Base-by-base conservation (phyloP, 1,284 basidiomycete genomes). In the Sphagnurus paluster region DNA sequence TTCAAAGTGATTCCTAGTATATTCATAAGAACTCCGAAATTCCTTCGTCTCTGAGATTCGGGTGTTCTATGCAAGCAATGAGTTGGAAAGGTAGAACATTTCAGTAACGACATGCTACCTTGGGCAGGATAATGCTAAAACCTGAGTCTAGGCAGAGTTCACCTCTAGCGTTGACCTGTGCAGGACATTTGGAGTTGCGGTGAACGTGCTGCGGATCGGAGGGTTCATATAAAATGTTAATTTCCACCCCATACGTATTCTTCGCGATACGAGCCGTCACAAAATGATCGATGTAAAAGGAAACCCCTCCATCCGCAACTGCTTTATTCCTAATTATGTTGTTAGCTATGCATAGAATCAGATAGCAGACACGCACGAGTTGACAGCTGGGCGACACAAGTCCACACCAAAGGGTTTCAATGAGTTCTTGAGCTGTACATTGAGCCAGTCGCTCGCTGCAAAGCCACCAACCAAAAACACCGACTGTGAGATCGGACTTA, bases 241-340 rank as follows among this genome's bases (percentile, higher is more conserved):
- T 66, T 7, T 63, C 57, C 16, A 62, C 62, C 1, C 78, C 77
- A 44, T 77, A 77, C 0, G 71, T 68, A 25, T 62, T 54, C 50
- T 63, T 73, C 1, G 78, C 62, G 9, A 77, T 65, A 10, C 78
- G 62, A 0, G 67, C 67, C 4, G 69, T 64, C 5, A 80, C 77
- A 14, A 33, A 33, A 46, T 71, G 75, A 51, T 80, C 72, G 24
- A 79, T 47, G 46, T 72, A 74, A 51, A 71, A 80, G 0, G 74
- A 78, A 14, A 80, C 64, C 1, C 74, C 76, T 4, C 79, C 78
- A 39, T 80, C 75, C 0, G 78, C 71, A 1, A 80, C 79, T 1
- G 77, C 78, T 47, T 80, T 80, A 50, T 76, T 79, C 35, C 78
- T 79, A 39, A 44, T 44, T 11, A 17, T 13, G 13, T 8, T 17